A percentile compares a stretch with the other conserved stretches of the same genome.
Evolutionary conservation across 306 rosid species (phyloP).

Genomic region (Sphenostylis stenocarpa): DNA sequence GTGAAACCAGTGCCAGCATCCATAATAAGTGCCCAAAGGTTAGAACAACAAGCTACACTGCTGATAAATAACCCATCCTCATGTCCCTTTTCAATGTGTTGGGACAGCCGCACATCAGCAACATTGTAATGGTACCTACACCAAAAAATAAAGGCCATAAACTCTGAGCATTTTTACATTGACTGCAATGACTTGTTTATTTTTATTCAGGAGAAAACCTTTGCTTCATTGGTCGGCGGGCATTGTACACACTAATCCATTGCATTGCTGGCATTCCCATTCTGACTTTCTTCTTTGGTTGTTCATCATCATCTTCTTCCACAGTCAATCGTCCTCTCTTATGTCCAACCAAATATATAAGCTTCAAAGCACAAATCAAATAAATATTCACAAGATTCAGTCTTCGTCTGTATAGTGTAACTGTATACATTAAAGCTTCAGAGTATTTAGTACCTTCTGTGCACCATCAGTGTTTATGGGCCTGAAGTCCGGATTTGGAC

Average conservation of each 20-base stretch:
- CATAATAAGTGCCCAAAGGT: constrained; percentile 92
- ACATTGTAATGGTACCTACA: constrained; percentile 82
- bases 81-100: constrained; percentile 82
- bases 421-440: background rate
- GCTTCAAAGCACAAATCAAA: constrained; percentile 47
- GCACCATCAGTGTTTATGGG: background rate
- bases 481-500: background rate
- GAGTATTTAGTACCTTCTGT: constrained; percentile 18
- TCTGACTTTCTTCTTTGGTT: constrained; percentile 86
- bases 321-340: constrained; percentile 72
- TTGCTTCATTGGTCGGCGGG: constrained; percentile 90
- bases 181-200: background rate
- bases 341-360: constrained; percentile 67
- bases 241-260: constrained; percentile 92
- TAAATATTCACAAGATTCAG: constrained; percentile 31
- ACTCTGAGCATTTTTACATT: background rate
- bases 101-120: constrained; percentile 71
- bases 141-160: background rate
- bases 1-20: constrained; percentile 90
- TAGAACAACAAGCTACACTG: constrained; percentile 67
- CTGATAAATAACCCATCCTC: constrained; percentile 83
- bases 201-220: constrained; percentile 51
- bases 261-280: constrained; percentile 89
- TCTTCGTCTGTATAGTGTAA: background rate
- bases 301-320: constrained; percentile 84